Evolutionary conservation across 306 rosid species (phyloP).

Genomic region (Fagus crenata): DNA sequence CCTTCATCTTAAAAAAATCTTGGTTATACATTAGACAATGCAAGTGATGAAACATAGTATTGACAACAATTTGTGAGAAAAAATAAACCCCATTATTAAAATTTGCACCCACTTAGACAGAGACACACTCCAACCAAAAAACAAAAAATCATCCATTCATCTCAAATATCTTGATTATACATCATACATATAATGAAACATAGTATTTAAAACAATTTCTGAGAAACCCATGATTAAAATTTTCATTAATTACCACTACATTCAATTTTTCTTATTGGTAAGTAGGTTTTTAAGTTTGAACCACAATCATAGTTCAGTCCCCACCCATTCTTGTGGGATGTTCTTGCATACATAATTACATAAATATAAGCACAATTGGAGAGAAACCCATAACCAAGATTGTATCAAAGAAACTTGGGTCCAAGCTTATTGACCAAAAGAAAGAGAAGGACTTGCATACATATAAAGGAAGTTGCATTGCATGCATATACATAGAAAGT

Average conservation of each 20-base stretch:
- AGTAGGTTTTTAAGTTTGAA: too few species aligned
- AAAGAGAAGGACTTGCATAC: slow-evolving; percentile 41
- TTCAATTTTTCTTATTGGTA: too few species aligned
- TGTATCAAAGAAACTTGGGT: slow-evolving; percentile 54
- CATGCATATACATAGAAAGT: too few species aligned
- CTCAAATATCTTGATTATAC: neutral
- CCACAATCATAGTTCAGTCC: too few species aligned
- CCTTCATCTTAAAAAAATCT: neutral
- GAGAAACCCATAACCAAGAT: neutral
- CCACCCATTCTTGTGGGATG: neutral
- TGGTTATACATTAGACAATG: neutral
- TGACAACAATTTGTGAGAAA: neutral
- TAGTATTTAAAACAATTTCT: neutral
- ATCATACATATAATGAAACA: neutral
- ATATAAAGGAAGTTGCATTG: too few species aligned
- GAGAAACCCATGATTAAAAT: slow-evolving; percentile 5
- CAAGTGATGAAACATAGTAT: neutral
- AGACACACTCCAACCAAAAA: slow-evolving; percentile 8
- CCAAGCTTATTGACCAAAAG: slow-evolving; percentile 95
- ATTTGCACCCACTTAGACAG: slow-evolving; percentile 71
- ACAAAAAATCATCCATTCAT: neutral
- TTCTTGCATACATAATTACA: neutral
- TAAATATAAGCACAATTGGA: neutral
- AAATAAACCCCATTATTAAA: slow-evolving; percentile 11
- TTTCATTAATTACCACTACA: slow-evolving; percentile 1